Base-by-base conservation (phyloP, 169 alveolate species). In the Babesia gibsoni region DNA sequence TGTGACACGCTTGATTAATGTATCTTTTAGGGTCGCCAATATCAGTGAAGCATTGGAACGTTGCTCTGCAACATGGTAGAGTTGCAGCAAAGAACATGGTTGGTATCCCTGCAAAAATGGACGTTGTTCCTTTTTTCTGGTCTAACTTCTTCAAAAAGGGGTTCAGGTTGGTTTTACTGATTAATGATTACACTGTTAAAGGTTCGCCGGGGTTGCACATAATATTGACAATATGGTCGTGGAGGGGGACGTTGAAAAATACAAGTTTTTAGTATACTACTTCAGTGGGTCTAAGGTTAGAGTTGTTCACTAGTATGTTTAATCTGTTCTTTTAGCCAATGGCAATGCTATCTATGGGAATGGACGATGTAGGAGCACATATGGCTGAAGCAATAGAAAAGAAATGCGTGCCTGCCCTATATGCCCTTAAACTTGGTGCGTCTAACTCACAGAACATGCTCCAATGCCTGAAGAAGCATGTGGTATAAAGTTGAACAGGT, bases 21-120 rank as follows among this genome's bases (percentile, higher is more conserved):
- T 4, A 52, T 4, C 83, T 30, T 37, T 1, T 35, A 58, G 48
- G 59, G 27, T 41, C 42, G 20, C 36, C 23, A 14, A 39, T 86
- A 5, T 73, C 86, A 23, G 75, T 89, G 5, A 80, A 89, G 43
- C 93, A 89, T 49, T 89, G 92, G 92, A 86, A 89, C 41, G 93
- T 89, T 8, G 93, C 93, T 1, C 58, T 85, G 56, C 93, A 89
- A 27, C 93, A 89, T 41, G 93, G 93, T 0, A 53, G 92, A 25
- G 89, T 89, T 33, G 93, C 91, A 5, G 93, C 93, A 27, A 74
- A 64, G 30, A 83, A 84, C 52, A 85, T 89, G 92, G 52, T 86
- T 2, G 91, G 70, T 32, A 30, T 29, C 8, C 33, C 63, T 6
- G 74, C 83, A 20, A 66, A 33, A 63, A 84, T 63, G 74, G 58